These are phyloP conservation scores for Dactylonectria estremocensis DNA, from an alignment of 2,329 filamentous ascomycete species.

Conservation along the genomic window DNA sequence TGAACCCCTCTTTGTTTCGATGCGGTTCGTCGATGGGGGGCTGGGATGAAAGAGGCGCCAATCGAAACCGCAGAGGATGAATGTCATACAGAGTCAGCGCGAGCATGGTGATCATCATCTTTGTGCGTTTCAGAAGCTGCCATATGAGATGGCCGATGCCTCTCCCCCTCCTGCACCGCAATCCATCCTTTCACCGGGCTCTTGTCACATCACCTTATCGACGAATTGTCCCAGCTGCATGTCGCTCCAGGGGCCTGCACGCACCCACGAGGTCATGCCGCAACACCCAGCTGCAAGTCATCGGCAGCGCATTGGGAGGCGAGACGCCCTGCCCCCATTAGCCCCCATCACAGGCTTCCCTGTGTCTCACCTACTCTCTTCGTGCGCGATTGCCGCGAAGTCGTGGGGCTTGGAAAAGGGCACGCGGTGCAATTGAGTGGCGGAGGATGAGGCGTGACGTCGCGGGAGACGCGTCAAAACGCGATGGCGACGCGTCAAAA, in stretches of 20 bases:
- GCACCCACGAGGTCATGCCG: conserved; percentile 17
- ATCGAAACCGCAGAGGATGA: neutral
- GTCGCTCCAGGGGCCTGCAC: conserved; percentile 1
- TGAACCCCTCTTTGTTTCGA: neutral
- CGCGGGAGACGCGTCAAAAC: conserved; percentile 28
- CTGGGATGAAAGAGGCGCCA: neutral
- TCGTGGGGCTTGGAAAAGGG: conserved; percentile 2
- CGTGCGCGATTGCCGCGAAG: conserved; percentile 25
- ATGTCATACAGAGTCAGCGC: neutral
- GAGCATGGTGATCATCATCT: neutral
- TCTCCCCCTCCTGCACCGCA: neutral
- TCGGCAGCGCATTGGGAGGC: conserved; percentile 23
- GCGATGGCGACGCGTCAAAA: conserved; percentile 22
- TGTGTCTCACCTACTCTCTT: too few species aligned
- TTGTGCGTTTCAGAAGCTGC: conserved; percentile 22
- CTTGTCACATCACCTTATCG: conserved; percentile 17
- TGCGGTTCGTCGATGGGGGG: neutral
- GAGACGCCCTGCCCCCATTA: conserved; percentile 9
- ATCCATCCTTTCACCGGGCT: neutral
- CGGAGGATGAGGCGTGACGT: conserved; percentile 17
- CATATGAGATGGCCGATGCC: conserved; percentile 14
- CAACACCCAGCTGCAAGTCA: conserved; percentile 28
- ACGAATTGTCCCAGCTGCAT: conserved; percentile 10
- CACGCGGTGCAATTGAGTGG: conserved; percentile 1
- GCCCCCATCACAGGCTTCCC: neutral